Percentiles rank a stretch among this genome's conserved stretches.
Evolutionary conservation across 345 rosid genomes (phyloP).

Genomic region (Cardamine resedifolia): DNA sequence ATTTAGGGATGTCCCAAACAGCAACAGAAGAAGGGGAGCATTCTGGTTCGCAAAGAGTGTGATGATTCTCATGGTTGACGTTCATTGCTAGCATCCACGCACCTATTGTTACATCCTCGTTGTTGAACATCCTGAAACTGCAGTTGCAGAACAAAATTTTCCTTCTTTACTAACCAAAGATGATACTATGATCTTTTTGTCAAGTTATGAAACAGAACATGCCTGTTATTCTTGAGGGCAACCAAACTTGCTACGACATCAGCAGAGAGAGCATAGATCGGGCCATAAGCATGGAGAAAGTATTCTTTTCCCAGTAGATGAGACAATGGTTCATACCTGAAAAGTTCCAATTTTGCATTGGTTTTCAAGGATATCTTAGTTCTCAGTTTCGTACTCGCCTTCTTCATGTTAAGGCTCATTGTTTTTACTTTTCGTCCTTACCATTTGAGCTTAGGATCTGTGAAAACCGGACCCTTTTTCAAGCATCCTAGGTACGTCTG

Average conservation of each 20-base stretch:
- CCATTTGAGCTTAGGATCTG: conserved; percentile 88
- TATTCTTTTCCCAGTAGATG: conserved; percentile 75
- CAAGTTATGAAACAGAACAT: conserved; percentile 31
- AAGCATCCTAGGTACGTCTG: conserved; percentile 88
- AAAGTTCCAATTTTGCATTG: conserved; percentile 15
- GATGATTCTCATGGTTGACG: conserved; percentile 77
- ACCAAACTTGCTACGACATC: conserved; percentile 79
- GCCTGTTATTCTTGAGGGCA: conserved; percentile 77
- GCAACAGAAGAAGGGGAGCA: conserved; percentile 71
- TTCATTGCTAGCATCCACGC: conserved; percentile 99
- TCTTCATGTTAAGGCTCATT: neutral
- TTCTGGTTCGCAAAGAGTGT: conserved; percentile 58
- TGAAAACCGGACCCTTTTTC: conserved; percentile 89
- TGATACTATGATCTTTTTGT: neutral
- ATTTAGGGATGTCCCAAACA: conserved; percentile 94
- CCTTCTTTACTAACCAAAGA: neutral
- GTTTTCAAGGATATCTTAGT: neutral
- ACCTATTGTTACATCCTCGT: conserved; percentile 93
- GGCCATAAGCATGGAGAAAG: conserved; percentile 92
- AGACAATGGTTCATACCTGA: conserved; percentile 84
- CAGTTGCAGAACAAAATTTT: neutral
- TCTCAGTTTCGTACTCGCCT: neutral
- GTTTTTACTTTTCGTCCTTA: conserved; percentile 24
- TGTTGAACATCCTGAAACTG: conserved; percentile 97
- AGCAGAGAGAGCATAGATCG: conserved; percentile 84